Base-by-base conservation (phyloP, 1,139 yeast species). In the Lodderomyces pseudojiufengensis region DNA sequence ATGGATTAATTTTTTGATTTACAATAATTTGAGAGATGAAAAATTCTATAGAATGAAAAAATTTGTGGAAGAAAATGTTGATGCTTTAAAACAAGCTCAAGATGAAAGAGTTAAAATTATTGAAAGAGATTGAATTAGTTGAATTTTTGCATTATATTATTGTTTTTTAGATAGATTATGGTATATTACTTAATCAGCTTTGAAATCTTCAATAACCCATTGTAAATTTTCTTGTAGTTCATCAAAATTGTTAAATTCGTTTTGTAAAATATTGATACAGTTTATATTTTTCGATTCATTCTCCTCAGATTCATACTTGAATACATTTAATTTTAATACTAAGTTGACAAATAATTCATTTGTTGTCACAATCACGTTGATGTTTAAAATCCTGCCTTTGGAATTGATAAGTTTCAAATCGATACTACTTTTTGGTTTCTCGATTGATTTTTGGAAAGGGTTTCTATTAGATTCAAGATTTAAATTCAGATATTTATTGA, bases 1-100 rank as follows among this genome's bases (percentile, higher is more conserved):
- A 23, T 83, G 90, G 90, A 62, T 79, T 50, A 80, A 81, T 48
- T 78, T 81, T 44, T 61, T 82, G 48, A 70, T 80, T 32, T 82
- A 69, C 55, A 76, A 73, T 51, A 72, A 81, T 33, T 63, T 84
- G 45, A 73, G 80, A 47, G 90, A 83, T 41, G 92, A 80, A 51
- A 74, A 69, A 47, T 65, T 61, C 37, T 55, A 65, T 38, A 65
- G 76, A 38, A 55, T 63, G 44, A 65, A 62, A 43, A 56, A 62
- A 38, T 64, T 56, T 39, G 54, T 61, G 23, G 65, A 63, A 43
- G 69, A 63, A 34, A 59, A 65, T 42, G 61, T 53, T 5, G 67
- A 61, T 20, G 59, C 60, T 32, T 54, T 64, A 33, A 54, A 51
- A 39, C 44, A 51, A 35, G 55, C 55, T 15, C 57, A 56, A 25